These are phyloP conservation scores for Solanum hybrid DNA, from an alignment of 305 asterid genomes.

Conservation along the genomic window DNA sequence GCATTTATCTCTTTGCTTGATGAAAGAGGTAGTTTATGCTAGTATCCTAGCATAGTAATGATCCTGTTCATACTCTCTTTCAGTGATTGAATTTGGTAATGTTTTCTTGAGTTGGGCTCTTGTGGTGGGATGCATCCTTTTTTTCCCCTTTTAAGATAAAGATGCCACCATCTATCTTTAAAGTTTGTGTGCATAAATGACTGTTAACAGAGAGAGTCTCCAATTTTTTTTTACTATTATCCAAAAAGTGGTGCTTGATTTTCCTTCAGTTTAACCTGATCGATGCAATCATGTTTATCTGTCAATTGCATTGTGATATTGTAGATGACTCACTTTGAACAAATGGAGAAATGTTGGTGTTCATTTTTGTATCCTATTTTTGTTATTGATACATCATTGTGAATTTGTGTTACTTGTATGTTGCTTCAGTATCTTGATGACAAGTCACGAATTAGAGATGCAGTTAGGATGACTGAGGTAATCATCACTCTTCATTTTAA, in stretches of 20 bases:
- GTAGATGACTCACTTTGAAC: neutral
- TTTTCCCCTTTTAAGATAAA: neutral
- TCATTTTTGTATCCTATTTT: neutral
- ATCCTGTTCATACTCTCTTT: neutral
- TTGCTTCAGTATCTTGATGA: conserved; percentile 72
- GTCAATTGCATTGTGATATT: neutral
- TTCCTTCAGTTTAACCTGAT: neutral
- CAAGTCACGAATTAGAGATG: conserved; percentile 68
- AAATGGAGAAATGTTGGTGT: neutral
- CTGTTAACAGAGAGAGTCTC: neutral
- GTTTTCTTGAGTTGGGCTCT: neutral
- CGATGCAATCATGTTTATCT: neutral
- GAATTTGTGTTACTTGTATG: conserved; percentile 7
- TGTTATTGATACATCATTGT: neutral
- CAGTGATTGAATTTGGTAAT: neutral
- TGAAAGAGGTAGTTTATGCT: neutral
- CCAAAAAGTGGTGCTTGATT: neutral
- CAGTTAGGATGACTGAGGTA: conserved; percentile 60
- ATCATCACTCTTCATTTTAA: conserved; percentile 4
- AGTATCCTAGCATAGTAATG: neutral
- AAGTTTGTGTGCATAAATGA: neutral
- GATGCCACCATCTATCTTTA: neutral
- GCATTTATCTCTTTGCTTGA: neutral
- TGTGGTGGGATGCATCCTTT: neutral
- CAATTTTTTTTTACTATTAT: neutral